A percentile compares a stretch with the other conserved stretches of the same genome.
Conservation (phyloP, 192 early-diverging fungal genomes). For the Pilobolus umbonatus region DNA sequence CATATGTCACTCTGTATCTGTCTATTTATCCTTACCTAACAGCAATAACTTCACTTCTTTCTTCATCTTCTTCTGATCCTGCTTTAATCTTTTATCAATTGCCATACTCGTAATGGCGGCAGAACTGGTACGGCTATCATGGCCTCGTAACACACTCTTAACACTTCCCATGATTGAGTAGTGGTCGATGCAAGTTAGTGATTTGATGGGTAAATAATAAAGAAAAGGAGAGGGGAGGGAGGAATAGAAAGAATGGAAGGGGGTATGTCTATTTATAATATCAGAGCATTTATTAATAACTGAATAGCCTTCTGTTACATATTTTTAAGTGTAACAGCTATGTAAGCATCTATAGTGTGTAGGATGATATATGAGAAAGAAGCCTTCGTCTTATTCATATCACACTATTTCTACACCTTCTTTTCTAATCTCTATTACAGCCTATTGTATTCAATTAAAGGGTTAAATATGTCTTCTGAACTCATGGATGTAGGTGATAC, state of each 20-base stretch:
- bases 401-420: too few relatives aligned
- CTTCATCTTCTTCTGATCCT: slow-evolving; percentile 30
- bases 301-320: too few relatives aligned
- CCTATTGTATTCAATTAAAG: too few relatives aligned
- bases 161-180: slow-evolving; percentile 17
- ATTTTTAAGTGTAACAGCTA: too few relatives aligned
- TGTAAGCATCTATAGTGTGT: too few relatives aligned
- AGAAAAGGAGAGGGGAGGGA: slow-evolving; percentile 2
- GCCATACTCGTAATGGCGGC: slow-evolving; percentile 4
- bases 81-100: slow-evolving; percentile 32
- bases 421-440: too few relatives aligned
- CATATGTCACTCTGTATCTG: neutral
- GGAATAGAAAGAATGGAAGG: slow-evolving; percentile 1
- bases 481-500: too few relatives aligned
- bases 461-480: too few relatives aligned
- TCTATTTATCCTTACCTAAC: slow-evolving; percentile 16
- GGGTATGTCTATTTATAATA: too few relatives aligned
- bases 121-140: neutral
- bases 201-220: neutral
- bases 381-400: too few relatives aligned
- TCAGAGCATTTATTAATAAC: too few relatives aligned
- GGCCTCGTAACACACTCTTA: neutral
- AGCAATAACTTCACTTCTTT: slow-evolving; percentile 35
- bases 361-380: too few relatives aligned
- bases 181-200: neutral